phyloP scores from a whole-genome alignment of 192 early-diverging fungal species.

The Dimargaris cristalligena region DNA sequence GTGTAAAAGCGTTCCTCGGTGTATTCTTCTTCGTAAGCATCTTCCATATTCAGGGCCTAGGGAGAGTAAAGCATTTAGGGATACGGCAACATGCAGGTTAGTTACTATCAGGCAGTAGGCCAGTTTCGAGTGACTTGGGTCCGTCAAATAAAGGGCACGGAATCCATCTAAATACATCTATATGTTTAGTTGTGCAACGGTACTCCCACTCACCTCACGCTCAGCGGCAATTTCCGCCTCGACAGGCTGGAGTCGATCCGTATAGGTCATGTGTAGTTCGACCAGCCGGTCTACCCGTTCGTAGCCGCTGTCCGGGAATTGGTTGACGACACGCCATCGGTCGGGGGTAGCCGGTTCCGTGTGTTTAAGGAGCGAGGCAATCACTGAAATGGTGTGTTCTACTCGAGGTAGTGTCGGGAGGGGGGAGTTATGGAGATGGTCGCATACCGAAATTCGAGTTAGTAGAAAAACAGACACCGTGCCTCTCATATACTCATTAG shows the following conservation, averaged over 20 bases:
- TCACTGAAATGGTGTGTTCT: constrained; percentile 75
- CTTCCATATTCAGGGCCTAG: constrained; percentile 16
- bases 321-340: constrained; percentile 54
- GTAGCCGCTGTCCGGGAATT: constrained; percentile 68
- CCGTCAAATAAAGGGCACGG: no score
- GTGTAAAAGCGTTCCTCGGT: constrained; percentile 46
- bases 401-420: no score
- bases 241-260: constrained; percentile 35
- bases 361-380: constrained; percentile 61
- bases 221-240: constrained; percentile 37
- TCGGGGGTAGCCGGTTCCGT: constrained; percentile 36
- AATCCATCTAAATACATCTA: no score
- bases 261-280: constrained; percentile 55
- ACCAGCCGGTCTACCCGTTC: constrained; percentile 71
- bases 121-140: no score
- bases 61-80: not conserved
- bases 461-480: no score
- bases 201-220: constrained; percentile 21
- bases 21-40: constrained; percentile 39
- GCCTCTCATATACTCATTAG: no score
- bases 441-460: no score
- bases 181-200: no score
- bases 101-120: no score
- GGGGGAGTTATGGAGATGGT: no score
- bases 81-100: not conserved